A percentile compares a stretch with the other conserved stretches of the same genome.
Evolutionary conservation across 208 protist species (phyloP).

Genomic region (Leptomonas pyrrhocoris): DNA sequence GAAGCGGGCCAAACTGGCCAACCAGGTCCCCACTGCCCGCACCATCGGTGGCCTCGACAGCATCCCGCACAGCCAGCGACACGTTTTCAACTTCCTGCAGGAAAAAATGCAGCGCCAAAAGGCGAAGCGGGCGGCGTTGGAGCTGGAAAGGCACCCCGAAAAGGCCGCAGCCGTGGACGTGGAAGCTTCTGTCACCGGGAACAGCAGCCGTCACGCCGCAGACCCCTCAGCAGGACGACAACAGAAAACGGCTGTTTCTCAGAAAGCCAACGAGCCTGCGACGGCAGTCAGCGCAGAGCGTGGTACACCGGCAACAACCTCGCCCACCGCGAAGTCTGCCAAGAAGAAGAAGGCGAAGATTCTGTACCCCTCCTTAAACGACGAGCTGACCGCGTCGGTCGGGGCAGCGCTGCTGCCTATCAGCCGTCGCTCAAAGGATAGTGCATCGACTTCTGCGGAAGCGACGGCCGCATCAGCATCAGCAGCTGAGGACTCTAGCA

Average conservation of each 20-base stretch:
- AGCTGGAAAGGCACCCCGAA: constrained; percentile 33
- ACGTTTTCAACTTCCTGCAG: constrained; percentile 67
- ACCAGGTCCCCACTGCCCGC: constrained; percentile 66
- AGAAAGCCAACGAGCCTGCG: too few relatives aligned
- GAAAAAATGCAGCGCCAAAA: constrained; percentile 42
- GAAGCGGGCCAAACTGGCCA: constrained; percentile 68
- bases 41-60: constrained; percentile 47
- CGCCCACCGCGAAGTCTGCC: background rate
- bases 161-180: background rate
- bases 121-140: constrained; percentile 28
- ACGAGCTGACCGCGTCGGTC: constrained; percentile 34
- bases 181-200: background rate
- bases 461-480: background rate
- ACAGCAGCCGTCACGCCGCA: constrained; percentile 5
- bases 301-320: background rate
- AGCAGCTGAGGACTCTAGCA: constrained; percentile 2
- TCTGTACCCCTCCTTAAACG: constrained; percentile 40
- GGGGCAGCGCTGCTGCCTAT: constrained; percentile 21
- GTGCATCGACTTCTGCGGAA: too few relatives aligned
- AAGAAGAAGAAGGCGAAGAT: constrained; percentile 32
- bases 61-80: constrained; percentile 69
- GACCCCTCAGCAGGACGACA: background rate
- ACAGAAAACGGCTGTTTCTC: background rate
- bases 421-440: constrained; percentile 2
- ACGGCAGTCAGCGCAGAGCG: background rate